Base-by-base conservation (phyloP, 2,329 filamentous ascomycete genomes). In the Colletotrichum sp. region DNA sequence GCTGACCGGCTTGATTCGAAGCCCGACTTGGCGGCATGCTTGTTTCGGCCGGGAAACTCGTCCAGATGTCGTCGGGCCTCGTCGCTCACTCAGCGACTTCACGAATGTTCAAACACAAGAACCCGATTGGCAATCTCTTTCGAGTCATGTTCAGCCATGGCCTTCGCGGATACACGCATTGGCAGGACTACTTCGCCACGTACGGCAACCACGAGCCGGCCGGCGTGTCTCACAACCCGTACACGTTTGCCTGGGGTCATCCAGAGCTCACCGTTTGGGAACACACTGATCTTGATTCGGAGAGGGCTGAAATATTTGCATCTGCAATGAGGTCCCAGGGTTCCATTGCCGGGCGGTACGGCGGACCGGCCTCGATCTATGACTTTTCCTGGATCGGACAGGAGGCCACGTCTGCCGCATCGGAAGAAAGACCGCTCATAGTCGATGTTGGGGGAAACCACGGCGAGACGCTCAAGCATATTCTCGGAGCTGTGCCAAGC, bases 361-460 rank as follows among this genome's bases (percentile, higher is more conserved):
- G 55, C 24, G 64, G 31, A 18, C 51, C 51, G 31, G 64, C 64
- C 11, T 67, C 51, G 7, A 59, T 72, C 16, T 83, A 83, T 66
- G 78, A 82, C 65, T 80, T 81, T 54, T 66, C 74, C 34, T 83
- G 81, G 82, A 72, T 79, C 6, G 77, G 74, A 1, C 62, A 69
- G 3, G 59, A 73, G 5, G 67, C 68, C 1, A 18, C 31, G 5
- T 63, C 72, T 7, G 24, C 61, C 6, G 15, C 54, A 3, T 65
- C 76, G 1, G 29, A 21, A 16, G 34, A 1, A 7, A 74, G 80
- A 8, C 55, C 74, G 1, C 62, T 81, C 7, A 66, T 83, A 24
- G 81, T 83, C 9, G 81, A 83, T 72, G 78, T 83, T 12, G 81
- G 82, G 31, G 81, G 79, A 18, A 78, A 80, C 15, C 78, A 77